These are phyloP conservation scores for Cochliopodium minus DNA, from an alignment of 208 protist species.

Conservation along the genomic window DNA sequence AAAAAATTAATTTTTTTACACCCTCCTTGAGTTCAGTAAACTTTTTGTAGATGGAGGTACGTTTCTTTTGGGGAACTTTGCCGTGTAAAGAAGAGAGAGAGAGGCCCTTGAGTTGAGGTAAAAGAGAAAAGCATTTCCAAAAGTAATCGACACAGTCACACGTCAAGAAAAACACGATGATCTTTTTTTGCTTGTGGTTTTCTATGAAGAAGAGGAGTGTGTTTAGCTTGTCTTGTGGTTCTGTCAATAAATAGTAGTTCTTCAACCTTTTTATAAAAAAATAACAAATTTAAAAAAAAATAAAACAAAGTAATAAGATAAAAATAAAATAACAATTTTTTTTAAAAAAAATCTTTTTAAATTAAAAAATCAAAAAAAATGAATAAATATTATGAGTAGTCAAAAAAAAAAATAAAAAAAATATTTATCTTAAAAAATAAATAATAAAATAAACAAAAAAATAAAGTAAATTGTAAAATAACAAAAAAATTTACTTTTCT, in stretches of 20 bases:
- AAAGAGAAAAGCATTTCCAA: slow-evolving; percentile 21
- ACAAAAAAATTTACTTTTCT: no score
- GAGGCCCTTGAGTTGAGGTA: slow-evolving; percentile 30
- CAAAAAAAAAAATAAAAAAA: no score
- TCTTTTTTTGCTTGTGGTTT: slow-evolving; percentile 42
- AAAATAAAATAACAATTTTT: no score
- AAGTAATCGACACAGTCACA: slow-evolving; percentile 56
- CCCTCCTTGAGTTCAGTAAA: slow-evolving; percentile 36
- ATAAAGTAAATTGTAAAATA: no score
- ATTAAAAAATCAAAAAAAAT: no score
- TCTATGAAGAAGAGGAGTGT: slow-evolving; percentile 52
- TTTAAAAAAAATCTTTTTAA: no score
- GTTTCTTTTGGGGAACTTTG: slow-evolving; percentile 63
- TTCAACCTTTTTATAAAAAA: no score
- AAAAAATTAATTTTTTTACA: slow-evolving; percentile 1
- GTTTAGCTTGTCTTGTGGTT: slow-evolving; percentile 57
- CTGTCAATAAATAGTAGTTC: slow-evolving; percentile 60
- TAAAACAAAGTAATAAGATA: no score
- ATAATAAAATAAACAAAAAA: no score
- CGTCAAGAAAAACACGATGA: slow-evolving; percentile 71
- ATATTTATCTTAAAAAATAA: no score
- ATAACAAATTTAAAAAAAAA: no score
- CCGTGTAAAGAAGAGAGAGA: slow-evolving; percentile 65
- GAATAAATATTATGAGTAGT: no score
- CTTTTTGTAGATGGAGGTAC: slow-evolving; percentile 47